Evolutionary conservation across 2,329 filamentous ascomycete genomes (phyloP), one percentile per base, ranked within the genome.

Genomic region (Colletotrichum tropicicola): DNA sequence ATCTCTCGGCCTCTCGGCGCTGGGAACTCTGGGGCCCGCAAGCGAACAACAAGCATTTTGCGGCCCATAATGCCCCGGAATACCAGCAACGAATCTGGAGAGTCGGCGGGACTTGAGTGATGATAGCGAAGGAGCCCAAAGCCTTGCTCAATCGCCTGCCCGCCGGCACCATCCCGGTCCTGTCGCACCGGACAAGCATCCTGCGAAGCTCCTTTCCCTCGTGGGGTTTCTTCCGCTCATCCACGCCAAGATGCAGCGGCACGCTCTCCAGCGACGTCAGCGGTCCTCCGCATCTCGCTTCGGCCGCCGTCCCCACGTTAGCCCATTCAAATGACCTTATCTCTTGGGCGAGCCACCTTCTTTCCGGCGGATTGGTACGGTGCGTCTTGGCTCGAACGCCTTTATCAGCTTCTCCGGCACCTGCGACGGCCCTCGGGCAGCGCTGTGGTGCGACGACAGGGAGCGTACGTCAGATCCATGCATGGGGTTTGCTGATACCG

Each of bases 251-350:
- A 25, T 49, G 23, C 32, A 17, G 58, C 43, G 49, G n/a, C 49
- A 30, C 2, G n/a, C 28, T 7, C 10, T 37, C 15, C n/a, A 19
- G 44, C 55, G 25, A 48, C 39, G n/a, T 35, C 30, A 41, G 47
- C 17, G 25, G 35, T 10, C 39, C 43, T 45, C 17, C 39, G 35
- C 27, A 25, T 30, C 9, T 23, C n/a, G 43, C 30, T 25, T 47
- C 12, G 13, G 30, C 10, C 17, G 10, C 25, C 15, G 30, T 30
- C 19, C 53, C 59, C 49, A 56, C 39, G 60, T 43, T 43, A 59
- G 35, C 25, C 43, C 44, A 52, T 39, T 25, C 8, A 3, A 59
- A 49, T 32, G 64, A 25, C 60, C 65, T 67, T 65, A 67, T 67
- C 65, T 59, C 60, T 60, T 59, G 49, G 44, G 13, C 15, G 3